Conservation (phyloP, 805 yeast species). For the Sungouiozyma intestinalis region DNA sequence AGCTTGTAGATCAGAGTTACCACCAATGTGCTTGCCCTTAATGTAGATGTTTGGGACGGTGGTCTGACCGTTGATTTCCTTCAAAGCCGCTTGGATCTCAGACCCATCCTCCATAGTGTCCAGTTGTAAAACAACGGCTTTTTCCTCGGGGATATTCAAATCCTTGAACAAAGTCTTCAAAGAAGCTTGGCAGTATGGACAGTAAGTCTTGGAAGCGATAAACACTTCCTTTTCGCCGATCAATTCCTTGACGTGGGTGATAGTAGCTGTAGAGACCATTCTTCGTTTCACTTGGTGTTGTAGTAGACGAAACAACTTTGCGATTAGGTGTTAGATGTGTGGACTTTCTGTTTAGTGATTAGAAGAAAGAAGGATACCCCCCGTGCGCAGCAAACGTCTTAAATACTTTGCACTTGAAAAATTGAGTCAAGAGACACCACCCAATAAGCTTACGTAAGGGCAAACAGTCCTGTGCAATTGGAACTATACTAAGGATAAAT, state of each 20-base stretch:
- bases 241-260: conserved; percentile 48
- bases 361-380: no score
- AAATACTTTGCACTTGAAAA: not conserved
- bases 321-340: no score
- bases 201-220: conserved; percentile 72
- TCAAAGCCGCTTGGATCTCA: conserved; percentile 71
- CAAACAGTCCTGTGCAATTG: not conserved
- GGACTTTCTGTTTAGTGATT: no score
- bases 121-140: conserved; percentile 33
- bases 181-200: conserved; percentile 53
- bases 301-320: not conserved
- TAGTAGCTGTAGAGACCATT: conserved; percentile 51
- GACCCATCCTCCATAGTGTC: conserved; percentile 58
- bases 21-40: conserved; percentile 89
- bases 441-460: not conserved
- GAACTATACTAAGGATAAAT: conserved; percentile 18
- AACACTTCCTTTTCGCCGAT: conserved; percentile 60
- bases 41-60: conserved; percentile 93
- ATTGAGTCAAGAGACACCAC: not conserved
- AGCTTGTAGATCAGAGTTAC: conserved; percentile 79
- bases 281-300: conserved; percentile 5
- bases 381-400: not conserved
- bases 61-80: conserved; percentile 72
- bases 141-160: conserved; percentile 35
- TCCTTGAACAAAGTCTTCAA: conserved; percentile 30